Evolutionary conservation across 257 asterid genomes (phyloP).

Genomic region (Fraxinus pennsylvanica): DNA sequence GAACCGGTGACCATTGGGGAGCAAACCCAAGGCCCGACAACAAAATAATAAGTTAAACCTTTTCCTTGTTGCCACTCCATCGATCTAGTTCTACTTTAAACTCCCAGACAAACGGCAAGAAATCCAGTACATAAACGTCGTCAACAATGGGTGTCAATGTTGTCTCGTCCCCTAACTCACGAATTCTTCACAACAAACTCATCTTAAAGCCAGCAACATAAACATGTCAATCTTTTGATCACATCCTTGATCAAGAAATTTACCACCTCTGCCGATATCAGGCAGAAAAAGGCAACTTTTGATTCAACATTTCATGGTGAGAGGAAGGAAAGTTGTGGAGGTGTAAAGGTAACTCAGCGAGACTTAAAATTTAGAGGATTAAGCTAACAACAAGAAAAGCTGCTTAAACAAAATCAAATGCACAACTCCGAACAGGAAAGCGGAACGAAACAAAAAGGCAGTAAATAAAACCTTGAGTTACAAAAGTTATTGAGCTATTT

Average conservation of each 20-base stretch:
- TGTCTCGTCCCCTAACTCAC: background rate
- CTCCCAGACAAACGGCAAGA: background rate
- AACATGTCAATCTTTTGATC: background rate
- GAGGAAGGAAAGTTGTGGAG: background rate
- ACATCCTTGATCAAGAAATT: background rate
- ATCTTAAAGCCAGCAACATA: background rate
- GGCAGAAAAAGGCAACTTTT: background rate
- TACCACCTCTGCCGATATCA: background rate
- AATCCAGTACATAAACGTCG: background rate
- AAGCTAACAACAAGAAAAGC: background rate
- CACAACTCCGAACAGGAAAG: slow-evolving; percentile 6
- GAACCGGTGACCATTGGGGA: too few relatives aligned
- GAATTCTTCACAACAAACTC: background rate
- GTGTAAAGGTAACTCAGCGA: slow-evolving; percentile 1
- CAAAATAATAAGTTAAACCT: background rate
- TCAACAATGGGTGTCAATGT: background rate
- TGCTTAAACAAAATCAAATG: slow-evolving; percentile 11
- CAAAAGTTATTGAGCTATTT: background rate
- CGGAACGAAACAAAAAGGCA: background rate
- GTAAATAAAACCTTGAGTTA: background rate
- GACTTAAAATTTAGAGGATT: background rate
- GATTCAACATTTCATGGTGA: background rate
- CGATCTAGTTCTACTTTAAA: background rate
- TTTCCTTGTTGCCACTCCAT: background rate
- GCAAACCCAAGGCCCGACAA: background rate